Conservation (phyloP, 2,329 filamentous ascomycete species). For the Beauveria caledonica region DNA sequence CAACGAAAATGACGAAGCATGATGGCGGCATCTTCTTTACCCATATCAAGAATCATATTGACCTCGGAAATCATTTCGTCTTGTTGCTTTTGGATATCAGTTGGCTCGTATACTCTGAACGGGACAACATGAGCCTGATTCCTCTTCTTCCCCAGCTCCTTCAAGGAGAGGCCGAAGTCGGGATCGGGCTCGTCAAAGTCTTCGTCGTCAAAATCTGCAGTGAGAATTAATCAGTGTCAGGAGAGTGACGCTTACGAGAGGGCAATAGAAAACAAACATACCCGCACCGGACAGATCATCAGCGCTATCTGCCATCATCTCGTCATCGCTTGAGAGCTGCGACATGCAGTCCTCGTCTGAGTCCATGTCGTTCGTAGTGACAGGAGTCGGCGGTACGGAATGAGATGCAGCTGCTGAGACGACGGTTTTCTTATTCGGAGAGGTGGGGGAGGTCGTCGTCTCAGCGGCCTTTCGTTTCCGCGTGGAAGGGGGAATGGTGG, state of each 20-base stretch:
- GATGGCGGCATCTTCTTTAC: conserved; percentile 84
- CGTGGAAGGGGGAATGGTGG: conserved; percentile 52
- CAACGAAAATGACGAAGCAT: conserved; percentile 82
- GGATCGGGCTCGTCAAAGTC: conserved; percentile 50
- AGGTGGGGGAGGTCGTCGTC: conserved; percentile 46
- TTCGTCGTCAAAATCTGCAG: conserved; percentile 47
- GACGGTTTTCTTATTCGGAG: conserved; percentile 46
- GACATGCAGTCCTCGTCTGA: conserved; percentile 94
- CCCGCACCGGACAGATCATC: conserved; percentile 53
- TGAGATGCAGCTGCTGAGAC: conserved; percentile 39
- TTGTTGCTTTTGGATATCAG: conserved; percentile 78
- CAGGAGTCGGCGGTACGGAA: conserved; percentile 49
- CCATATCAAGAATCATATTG: conserved; percentile 81
- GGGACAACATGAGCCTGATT: conserved; percentile 75
- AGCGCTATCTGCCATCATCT: conserved; percentile 69
- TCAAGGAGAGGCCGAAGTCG: conserved; percentile 41
- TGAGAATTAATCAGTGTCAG: not conserved
- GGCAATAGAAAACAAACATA: conserved; percentile 18
- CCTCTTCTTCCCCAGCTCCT: conserved; percentile 62
- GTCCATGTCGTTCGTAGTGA: conserved; percentile 66
- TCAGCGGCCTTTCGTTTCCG: conserved; percentile 58
- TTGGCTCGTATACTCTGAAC: conserved; percentile 71
- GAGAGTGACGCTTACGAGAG: not conserved
- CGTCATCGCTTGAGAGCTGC: conserved; percentile 64
- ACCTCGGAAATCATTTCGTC: conserved; percentile 82